Conservation (phyloP, 2,329 filamentous ascomycete genomes). For the Daldinia sp. region DNA sequence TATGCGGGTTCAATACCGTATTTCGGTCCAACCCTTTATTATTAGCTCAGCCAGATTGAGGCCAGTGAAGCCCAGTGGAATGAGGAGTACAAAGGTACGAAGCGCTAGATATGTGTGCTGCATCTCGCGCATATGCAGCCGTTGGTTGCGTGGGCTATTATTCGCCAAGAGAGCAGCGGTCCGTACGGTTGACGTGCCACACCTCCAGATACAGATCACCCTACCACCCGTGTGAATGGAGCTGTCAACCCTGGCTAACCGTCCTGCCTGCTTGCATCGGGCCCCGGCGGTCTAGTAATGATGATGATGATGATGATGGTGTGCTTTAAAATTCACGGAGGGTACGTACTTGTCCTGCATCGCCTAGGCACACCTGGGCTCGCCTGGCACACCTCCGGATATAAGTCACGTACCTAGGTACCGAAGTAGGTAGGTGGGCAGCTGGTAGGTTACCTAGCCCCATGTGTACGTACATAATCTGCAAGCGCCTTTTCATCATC, state of each 20-base stretch:
- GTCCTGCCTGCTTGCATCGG: slow-evolving; percentile 31
- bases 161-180: slow-evolving; percentile 39
- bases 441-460: slow-evolving; percentile 3
- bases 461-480: slow-evolving; percentile 12
- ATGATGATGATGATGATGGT: slow-evolving; percentile 28
- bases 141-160: slow-evolving; percentile 41
- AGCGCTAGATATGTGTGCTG: slow-evolving; percentile 39
- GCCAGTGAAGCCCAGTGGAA: slow-evolving; percentile 9
- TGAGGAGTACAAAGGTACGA: slow-evolving; percentile 32
- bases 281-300: slow-evolving; percentile 24
- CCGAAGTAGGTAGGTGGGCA: slow-evolving; percentile 4
- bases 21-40: slow-evolving; percentile 32
- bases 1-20: slow-evolving; percentile 22
- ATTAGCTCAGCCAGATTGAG: slow-evolving; percentile 34
- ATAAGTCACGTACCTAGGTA: slow-evolving; percentile 20
- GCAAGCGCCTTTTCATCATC: slow-evolving; percentile 31
- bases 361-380: slow-evolving; percentile 27
- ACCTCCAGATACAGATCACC: slow-evolving; percentile 41
- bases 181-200: slow-evolving; percentile 42
- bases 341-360: slow-evolving; percentile 8
- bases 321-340: slow-evolving; percentile 24
- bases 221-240: slow-evolving; percentile 40
- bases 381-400: slow-evolving; percentile 33
- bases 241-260: slow-evolving; percentile 31
- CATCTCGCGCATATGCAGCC: slow-evolving; percentile 49